Conservation (phyloP, 805 yeast genomes). For the Pichia scutulata region DNA sequence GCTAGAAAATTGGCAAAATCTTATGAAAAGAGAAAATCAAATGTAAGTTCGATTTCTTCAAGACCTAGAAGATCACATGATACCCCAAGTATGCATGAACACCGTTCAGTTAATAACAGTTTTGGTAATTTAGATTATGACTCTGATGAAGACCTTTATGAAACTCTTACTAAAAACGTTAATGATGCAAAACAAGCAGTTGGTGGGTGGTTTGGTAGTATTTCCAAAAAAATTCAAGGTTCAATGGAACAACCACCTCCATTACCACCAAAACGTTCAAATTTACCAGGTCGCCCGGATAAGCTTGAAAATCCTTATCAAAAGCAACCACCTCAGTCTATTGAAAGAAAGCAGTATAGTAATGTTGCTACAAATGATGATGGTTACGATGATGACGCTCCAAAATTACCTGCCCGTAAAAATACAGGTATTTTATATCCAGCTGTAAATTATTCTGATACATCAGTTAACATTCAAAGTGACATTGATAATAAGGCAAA, state of each 20-base stretch:
- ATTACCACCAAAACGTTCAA: slow-evolving; percentile 1
- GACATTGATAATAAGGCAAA: slow-evolving; percentile 20
- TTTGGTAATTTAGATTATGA: slow-evolving; percentile 24
- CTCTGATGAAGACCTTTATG: slow-evolving; percentile 43
- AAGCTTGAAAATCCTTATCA: slow-evolving; percentile 3
- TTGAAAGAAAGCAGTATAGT: neutral
- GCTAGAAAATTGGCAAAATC: slow-evolving; percentile 76
- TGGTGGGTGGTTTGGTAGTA: slow-evolving; percentile 69
- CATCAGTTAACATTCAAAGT: slow-evolving; percentile 8
- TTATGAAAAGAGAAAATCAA: slow-evolving; percentile 27
- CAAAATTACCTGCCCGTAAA: slow-evolving; percentile 8
- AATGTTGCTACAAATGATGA: neutral
- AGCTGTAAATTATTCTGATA: slow-evolving; percentile 22
- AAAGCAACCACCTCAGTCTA: neutral
- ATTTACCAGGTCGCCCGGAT: neutral
- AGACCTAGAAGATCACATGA: neutral
- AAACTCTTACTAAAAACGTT: slow-evolving; percentile 62
- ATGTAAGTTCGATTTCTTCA: neutral
- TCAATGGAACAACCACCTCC: slow-evolving; percentile 10
- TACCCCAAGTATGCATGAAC: neutral
- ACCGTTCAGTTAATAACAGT: neutral
- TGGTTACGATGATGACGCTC: slow-evolving; percentile 1
- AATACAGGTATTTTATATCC: slow-evolving; percentile 21
- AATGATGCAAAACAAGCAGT: slow-evolving; percentile 75
- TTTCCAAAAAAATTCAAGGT: slow-evolving; percentile 41